phyloP scores from a whole-genome alignment of 164 flowering plant genomes.

The Malania oleifera region DNA sequence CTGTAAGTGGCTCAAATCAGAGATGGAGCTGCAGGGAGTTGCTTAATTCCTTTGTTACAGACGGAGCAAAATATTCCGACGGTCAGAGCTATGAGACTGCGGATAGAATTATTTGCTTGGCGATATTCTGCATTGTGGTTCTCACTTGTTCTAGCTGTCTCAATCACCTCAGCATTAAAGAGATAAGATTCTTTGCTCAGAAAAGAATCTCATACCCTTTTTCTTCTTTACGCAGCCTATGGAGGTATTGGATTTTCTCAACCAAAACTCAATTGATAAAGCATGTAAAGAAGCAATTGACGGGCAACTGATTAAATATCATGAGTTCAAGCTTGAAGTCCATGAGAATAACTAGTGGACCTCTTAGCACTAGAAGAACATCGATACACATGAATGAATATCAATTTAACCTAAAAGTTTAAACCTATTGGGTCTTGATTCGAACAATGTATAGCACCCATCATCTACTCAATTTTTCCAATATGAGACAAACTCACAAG shows the following conservation, averaged over 20 bases:
- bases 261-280: conserved; percentile 47
- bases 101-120: conserved; percentile 80
- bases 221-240: conserved; percentile 46
- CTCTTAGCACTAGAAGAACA: too few species aligned
- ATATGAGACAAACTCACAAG: too few species aligned
- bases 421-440: too few species aligned
- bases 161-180: conserved; percentile 63
- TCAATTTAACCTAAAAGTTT: too few species aligned
- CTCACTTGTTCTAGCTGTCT: conserved; percentile 43
- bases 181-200: conserved; percentile 77
- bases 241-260: conserved; percentile 38
- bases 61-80: conserved; percentile 73
- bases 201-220: conserved; percentile 80
- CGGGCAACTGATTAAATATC: conserved; percentile 46
- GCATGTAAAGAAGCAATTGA: conserved; percentile 71
- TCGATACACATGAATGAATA: too few species aligned
- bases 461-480: too few species aligned
- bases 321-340: conserved; percentile 69
- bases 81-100: conserved; percentile 88
- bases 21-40: conserved; percentile 83
- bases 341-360: conserved; percentile 76
- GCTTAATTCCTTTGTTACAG: conserved; percentile 86
- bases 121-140: conserved; percentile 63
- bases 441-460: too few species aligned
- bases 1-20: conserved; percentile 89